Evolutionary conservation across 2,329 filamentous ascomycete species (phyloP).

Genomic region (Cytospora chrysosperma): DNA sequence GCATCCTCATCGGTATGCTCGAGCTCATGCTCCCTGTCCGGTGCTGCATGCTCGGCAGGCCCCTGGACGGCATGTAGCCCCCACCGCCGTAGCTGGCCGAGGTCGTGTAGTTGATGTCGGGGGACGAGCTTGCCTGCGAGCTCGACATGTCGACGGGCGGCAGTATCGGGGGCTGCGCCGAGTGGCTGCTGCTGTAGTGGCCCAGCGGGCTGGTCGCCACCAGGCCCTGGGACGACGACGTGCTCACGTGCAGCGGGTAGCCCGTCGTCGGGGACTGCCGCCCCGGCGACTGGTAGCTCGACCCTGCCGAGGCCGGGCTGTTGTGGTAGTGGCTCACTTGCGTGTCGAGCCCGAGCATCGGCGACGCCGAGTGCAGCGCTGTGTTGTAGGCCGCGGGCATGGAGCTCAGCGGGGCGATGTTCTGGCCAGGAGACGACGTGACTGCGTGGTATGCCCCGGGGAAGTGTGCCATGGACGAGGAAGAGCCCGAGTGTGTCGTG

Average conservation of each 20-base stretch:
- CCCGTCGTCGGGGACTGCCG: constrained; percentile 21
- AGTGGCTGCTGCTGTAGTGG: constrained; percentile 21
- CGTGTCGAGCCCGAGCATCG: constrained; percentile 21
- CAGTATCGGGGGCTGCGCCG: constrained; percentile 11
- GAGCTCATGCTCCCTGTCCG: constrained; percentile 13
- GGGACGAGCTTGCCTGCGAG: constrained; percentile 19
- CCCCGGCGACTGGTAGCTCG: constrained; percentile 24
- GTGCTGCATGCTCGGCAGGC: constrained; percentile 19
- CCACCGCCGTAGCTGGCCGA: constrained; percentile 19
- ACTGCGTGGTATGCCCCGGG: constrained; percentile 17
- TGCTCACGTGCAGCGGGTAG: constrained; percentile 16
- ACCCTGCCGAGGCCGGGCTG: constrained; percentile 22
- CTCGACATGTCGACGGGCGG: constrained; percentile 21
- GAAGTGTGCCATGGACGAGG: constrained; percentile 17
- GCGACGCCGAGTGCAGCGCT: constrained; percentile 11
- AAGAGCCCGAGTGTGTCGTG: constrained; percentile 19
- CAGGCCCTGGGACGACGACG: constrained; percentile 15
- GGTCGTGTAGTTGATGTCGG: constrained; percentile 24
- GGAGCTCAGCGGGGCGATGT: constrained; percentile 17
- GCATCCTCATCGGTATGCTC: constrained; percentile 17
- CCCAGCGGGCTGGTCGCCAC: constrained; percentile 19
- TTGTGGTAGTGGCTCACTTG: constrained; percentile 18
- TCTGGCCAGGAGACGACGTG: constrained; percentile 22
- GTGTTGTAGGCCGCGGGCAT: constrained; percentile 17
- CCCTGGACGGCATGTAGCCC: constrained; percentile 20